Evolutionary conservation across 306 rosid species (phyloP), one percentile per base, ranked within the genome.

Genomic region (Bauhinia variegata): DNA sequence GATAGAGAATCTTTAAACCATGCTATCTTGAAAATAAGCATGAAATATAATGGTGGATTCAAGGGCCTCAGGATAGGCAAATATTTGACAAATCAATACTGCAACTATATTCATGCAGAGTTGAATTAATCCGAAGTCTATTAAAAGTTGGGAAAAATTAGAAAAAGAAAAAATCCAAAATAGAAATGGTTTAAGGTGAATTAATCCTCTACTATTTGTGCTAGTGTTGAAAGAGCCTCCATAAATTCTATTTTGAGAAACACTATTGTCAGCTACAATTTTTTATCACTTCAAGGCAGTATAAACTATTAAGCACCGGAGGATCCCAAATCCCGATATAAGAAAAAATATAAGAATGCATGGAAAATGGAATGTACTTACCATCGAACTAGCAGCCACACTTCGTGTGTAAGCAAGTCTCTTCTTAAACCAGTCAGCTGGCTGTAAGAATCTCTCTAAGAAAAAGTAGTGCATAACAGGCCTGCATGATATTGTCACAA

Each of bases 361-460:
- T 12, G 5, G 28, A 48, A 79, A 48, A 54, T 49, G 62, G 17
- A 78, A 71, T 71, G 59, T 60, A 82, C 84, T 75, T 37, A 82
- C 98, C 98, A 92, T 92, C 72, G 96, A 92, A 81, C 98, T 92
- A 57, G 96, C 84, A 70, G 98, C 98, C 73, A 92, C 93, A 72
- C 96, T 92, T 71, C 96, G 77, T 11, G 96, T 81, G 72, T 87
- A 89, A 18, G 96, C 91, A 71, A 92, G 92, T 74, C 98, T 87
- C 88, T 89, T 89, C 81, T 89, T 96, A 82, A 89, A 89, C 98
- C 98, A 92, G 72, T 89, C 92, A 60, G 95, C 88, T 46, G 96
- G 93, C 73, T 89, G 95, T 73, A 84, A 62, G 65, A 92, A 92
- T 66, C 98, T 92, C 78, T 89, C 98, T 84, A 89, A 79, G 91